phyloP scores from a whole-genome alignment of 345 rosid genomes.

The Acer negundo region DNA sequence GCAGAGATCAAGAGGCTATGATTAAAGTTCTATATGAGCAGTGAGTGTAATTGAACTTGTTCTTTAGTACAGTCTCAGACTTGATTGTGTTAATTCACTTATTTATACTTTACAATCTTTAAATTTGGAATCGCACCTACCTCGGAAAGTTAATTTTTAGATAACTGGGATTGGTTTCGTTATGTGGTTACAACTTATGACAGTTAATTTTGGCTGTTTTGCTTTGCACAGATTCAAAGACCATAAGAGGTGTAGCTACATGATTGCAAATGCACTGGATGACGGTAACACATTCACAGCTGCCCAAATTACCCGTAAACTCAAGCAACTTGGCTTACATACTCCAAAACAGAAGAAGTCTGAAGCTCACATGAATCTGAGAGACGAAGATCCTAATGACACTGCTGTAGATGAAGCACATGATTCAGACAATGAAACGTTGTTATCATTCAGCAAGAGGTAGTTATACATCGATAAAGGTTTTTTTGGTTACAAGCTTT shows the following conservation, averaged over 20 bases:
- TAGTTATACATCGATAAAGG: slow-evolving; percentile 24
- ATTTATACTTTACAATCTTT: neutral
- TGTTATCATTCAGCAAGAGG: slow-evolving; percentile 68
- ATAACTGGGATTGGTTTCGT: neutral
- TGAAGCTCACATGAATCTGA: slow-evolving; percentile 41
- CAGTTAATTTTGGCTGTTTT: slow-evolving; percentile 14
- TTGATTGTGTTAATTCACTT: slow-evolving; percentile 5
- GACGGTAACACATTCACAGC: slow-evolving; percentile 58
- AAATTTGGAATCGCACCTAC: neutral
- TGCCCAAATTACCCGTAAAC: slow-evolving; percentile 76
- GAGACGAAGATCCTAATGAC: slow-evolving; percentile 50
- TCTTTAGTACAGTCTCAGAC: neutral
- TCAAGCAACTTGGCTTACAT: slow-evolving; percentile 79
- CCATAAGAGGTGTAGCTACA: slow-evolving; percentile 66
- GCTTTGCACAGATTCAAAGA: slow-evolving; percentile 64
- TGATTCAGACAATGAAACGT: slow-evolving; percentile 62
- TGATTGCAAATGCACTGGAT: slow-evolving; percentile 77
- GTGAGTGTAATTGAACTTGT: slow-evolving; percentile 49
- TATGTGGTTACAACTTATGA: neutral
- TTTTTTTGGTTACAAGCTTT: neutral
- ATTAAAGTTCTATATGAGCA: slow-evolving; percentile 70
- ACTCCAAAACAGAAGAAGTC: slow-evolving; percentile 45
- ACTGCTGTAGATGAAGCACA: slow-evolving; percentile 33
- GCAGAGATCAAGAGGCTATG: slow-evolving; percentile 75
- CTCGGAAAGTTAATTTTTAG: neutral